Conservation (phyloP, 1,284 basidiomycete genomes). For the Cryptococcus wingfieldii region DNA sequence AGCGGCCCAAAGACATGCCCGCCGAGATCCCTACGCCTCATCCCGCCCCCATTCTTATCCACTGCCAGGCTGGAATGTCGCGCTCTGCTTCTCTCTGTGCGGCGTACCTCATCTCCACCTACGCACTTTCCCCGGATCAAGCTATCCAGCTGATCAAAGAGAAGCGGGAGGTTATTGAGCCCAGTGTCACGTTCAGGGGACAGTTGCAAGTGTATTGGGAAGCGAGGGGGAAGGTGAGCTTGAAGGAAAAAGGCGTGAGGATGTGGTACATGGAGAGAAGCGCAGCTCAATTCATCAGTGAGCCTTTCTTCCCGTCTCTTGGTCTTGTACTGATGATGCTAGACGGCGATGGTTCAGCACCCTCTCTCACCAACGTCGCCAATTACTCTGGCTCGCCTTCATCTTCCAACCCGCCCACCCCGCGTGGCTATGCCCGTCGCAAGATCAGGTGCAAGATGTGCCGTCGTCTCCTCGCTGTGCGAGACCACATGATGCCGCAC, state of each 20-base stretch:
- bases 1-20: constrained; percentile 51
- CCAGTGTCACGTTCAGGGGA: constrained; percentile 69
- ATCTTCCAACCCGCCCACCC: constrained; percentile 60
- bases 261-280: constrained; percentile 76
- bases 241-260: constrained; percentile 64
- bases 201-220: constrained; percentile 74
- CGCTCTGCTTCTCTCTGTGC: constrained; percentile 74
- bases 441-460: constrained; percentile 87
- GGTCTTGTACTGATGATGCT: neutral
- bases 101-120: constrained; percentile 75
- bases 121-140: constrained; percentile 59
- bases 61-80: constrained; percentile 81
- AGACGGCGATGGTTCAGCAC: constrained; percentile 61
- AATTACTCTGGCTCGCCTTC: constrained; percentile 64
- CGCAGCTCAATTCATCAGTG: constrained; percentile 70
- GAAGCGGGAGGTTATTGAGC: constrained; percentile 66
- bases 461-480: constrained; percentile 75
- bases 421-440: constrained; percentile 46
- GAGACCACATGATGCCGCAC: constrained; percentile 89
- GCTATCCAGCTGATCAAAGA: constrained; percentile 66
- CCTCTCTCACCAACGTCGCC: constrained; percentile 68
- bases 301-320: constrained; percentile 1
- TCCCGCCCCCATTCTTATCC: constrained; percentile 60
- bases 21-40: no score
- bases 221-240: constrained; percentile 65